Percentiles rank a stretch among this genome's conserved stretches.
phyloP scores from a whole-genome alignment of 805 yeast species.

The Myxozyma sirexii region DNA sequence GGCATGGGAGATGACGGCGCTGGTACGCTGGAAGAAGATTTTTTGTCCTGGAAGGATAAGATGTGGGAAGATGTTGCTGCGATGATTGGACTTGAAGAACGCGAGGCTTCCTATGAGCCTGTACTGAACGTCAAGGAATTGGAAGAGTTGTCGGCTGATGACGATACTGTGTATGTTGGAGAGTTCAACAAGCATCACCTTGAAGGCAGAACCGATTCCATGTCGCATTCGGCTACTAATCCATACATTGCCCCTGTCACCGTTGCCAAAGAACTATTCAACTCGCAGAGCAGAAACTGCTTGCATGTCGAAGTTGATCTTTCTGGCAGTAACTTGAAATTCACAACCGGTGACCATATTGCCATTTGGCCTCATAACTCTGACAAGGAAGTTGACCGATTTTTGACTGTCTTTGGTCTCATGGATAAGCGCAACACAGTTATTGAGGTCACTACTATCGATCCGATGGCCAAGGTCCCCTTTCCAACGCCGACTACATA shows the following conservation, averaged over 20 bases:
- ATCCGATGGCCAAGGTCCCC: slow-evolving; percentile 51
- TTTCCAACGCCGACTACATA: slow-evolving; percentile 72
- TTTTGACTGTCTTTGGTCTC: slow-evolving; percentile 65
- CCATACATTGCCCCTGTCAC: slow-evolving; percentile 78
- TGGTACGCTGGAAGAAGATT: slow-evolving; percentile 95
- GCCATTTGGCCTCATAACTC: slow-evolving; percentile 95
- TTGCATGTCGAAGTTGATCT: slow-evolving; percentile 89
- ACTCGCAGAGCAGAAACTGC: slow-evolving; percentile 65
- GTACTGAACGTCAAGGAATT: slow-evolving; percentile 46
- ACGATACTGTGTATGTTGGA: slow-evolving; percentile 65
- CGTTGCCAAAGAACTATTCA: slow-evolving; percentile 69
- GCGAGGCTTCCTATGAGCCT: slow-evolving; percentile 78
- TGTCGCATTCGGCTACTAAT: slow-evolving; percentile 58
- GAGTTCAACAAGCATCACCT: slow-evolving; percentile 72
- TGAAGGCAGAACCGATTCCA: slow-evolving; percentile 34
- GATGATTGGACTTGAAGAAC: slow-evolving; percentile 71
- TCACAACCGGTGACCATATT: slow-evolving; percentile 93
- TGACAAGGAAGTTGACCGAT: slow-evolving; percentile 67
- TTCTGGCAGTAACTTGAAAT: slow-evolving; percentile 70
- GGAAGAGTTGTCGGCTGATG: slow-evolving; percentile 42
- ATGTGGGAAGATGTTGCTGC: slow-evolving; percentile 67
- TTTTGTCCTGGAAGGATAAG: slow-evolving; percentile 85
- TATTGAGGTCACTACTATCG: slow-evolving; percentile 67
- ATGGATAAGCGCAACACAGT: slow-evolving; percentile 55
- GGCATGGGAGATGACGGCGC: slow-evolving; percentile 96